A percentile compares a stretch with the other conserved stretches of the same genome.
These are phyloP conservation scores for Collybia mongolica DNA, from an alignment of 768 basidiomycete genomes.

Conservation along the genomic window DNA sequence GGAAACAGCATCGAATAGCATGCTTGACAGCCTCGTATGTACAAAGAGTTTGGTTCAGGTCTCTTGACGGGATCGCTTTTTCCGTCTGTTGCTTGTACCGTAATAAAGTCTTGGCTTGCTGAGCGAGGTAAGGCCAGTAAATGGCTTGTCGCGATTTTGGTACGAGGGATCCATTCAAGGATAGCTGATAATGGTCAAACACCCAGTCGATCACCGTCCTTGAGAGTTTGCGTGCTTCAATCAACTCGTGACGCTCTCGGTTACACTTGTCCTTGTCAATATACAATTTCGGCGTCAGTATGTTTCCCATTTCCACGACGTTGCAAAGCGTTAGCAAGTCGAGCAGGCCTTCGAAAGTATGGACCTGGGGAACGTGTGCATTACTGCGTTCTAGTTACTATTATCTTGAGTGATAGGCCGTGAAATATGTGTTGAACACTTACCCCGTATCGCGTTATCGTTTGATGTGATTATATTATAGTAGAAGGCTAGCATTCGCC, in stretches of 20 bases:
- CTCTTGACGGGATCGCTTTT: not conserved
- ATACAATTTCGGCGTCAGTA: not conserved
- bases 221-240: not conserved
- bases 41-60: no score
- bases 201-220: constrained; percentile 1
- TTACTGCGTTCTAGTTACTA: no score
- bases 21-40: no score
- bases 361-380: not conserved
- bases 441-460: not conserved
- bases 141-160: not conserved
- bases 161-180: not conserved
- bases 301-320: not conserved
- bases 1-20: no score
- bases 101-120: not conserved
- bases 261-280: not conserved
- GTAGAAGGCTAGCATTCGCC: constrained; percentile 11
- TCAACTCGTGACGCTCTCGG: not conserved
- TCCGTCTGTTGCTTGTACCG: not conserved
- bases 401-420: not conserved
- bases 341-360: not conserved
- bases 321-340: not conserved
- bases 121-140: not conserved
- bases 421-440: not conserved
- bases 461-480: constrained; percentile 2
- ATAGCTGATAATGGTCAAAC: constrained; percentile 12